Conservation (phyloP, 805 yeast genomes). For the Zygoascus tannicola region DNA sequence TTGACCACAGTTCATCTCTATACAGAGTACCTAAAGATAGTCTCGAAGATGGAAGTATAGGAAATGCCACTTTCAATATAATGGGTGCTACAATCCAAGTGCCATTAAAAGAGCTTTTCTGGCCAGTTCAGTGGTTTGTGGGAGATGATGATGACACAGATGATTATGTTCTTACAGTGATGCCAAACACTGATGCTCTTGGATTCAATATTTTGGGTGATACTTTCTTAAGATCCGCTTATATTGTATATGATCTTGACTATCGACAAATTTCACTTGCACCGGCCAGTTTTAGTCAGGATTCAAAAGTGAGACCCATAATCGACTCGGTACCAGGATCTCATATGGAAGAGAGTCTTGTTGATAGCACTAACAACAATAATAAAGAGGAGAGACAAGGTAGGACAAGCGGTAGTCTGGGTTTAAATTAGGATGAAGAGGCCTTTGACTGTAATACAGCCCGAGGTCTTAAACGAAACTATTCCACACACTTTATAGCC, state of each 20-base stretch:
- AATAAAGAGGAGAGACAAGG: no score
- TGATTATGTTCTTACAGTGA: slow-evolving; percentile 11
- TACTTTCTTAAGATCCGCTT: slow-evolving; percentile 50
- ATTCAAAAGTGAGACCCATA: slow-evolving; percentile 21
- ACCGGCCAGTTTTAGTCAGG: slow-evolving; percentile 31
- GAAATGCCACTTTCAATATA: slow-evolving; percentile 38
- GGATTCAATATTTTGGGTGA: slow-evolving; percentile 40
- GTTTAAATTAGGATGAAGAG: no score
- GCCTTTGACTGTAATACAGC: no score
- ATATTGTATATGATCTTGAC: slow-evolving; percentile 58
- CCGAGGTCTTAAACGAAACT: no score
- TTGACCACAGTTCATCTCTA: slow-evolving; percentile 30
- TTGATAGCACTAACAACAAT: no score
- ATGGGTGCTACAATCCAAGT: slow-evolving; percentile 42
- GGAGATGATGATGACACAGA: slow-evolving; percentile 9
- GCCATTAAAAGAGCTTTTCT: slow-evolving; percentile 22
- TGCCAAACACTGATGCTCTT: slow-evolving; percentile 13
- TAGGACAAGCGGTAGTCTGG: no score
- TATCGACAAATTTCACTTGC: slow-evolving; percentile 47
- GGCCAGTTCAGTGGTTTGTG: slow-evolving; percentile 22
- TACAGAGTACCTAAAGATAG: slow-evolving; percentile 28
- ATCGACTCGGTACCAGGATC: slow-evolving; percentile 15
- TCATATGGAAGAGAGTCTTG: no score
- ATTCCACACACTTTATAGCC: no score
- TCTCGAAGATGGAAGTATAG: slow-evolving; percentile 19